Base-by-base conservation (phyloP, 768 basidiomycete species). In the Suillus lakei region DNA sequence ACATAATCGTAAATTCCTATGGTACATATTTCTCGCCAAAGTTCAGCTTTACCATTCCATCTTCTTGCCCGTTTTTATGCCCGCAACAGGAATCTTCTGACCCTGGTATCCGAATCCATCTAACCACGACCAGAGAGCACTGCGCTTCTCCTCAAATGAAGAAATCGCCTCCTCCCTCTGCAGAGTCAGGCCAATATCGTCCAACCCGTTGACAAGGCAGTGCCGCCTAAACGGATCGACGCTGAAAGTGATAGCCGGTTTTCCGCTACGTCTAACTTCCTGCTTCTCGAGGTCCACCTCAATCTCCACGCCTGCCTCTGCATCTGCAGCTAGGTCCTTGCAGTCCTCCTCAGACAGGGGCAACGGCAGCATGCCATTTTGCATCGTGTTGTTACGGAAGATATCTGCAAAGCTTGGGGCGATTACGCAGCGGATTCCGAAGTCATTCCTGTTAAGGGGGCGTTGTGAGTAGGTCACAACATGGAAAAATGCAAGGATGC, bases 101-200 rank as follows among this genome's bases (percentile, higher is more conserved):
- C 89, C 91, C 73, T 89, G 84, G 80, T 95, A 98, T 32, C 95
- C 95, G 67, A 97, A 92, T 41, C 97, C 98, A 73, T 99, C 94
- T 75, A 98, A 79, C 98, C 98, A 99, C 6, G 98, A 93, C 95
- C 96, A 99, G 64, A 81, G 75, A 72, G 87, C 81, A 32, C 88
- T 91, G 69, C 98, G 79, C 71, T 85, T 85, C 72, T 84, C 73
- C 84, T 99, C 98, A 71, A 98, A 99, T 50, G 77, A 70, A 66
- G 84, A 82, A 68, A 99, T 98, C n/a, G 83, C 76, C 12, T 80
- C 80, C 38, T 83, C 88, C 75, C 89, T 90, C 77, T 93, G 89
- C 82, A 99, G 82, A 51, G 98, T 99, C 78, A 99, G 82, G 50
- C 91, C 96, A 68, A 99, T 97, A 73, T 98, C 98, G 76, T 99